Conservation (phyloP, 2,329 filamentous ascomycete genomes). For the Whalleya microplaca region DNA sequence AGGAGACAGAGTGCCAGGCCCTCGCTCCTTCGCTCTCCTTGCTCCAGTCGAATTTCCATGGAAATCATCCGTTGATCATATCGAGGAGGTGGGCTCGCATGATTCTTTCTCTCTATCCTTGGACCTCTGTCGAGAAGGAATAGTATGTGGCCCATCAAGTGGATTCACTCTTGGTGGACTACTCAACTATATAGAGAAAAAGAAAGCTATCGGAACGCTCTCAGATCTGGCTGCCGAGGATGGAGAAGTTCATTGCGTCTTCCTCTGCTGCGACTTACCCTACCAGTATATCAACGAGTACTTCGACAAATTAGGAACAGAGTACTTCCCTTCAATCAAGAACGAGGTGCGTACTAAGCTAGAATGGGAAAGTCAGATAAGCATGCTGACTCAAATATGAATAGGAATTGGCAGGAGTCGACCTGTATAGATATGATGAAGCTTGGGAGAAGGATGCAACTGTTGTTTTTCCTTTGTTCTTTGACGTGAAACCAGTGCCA, state of each 20-base stretch:
- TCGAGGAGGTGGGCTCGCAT: slow-evolving; percentile 59
- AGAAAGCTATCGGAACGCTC: slow-evolving; percentile 50
- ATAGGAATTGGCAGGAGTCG: slow-evolving; percentile 51
- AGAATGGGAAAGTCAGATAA: neutral
- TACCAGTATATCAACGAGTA: slow-evolving; percentile 67
- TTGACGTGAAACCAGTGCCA: slow-evolving; percentile 27
- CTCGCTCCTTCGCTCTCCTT: slow-evolving; percentile 55
- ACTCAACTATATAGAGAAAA: slow-evolving; percentile 52
- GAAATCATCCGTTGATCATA: slow-evolving; percentile 56
- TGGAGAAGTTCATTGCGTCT: slow-evolving; percentile 57
- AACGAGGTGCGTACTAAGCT: slow-evolving; percentile 42
- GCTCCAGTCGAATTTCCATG: slow-evolving; percentile 60
- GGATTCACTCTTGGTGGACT: slow-evolving; percentile 61
- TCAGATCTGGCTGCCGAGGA: slow-evolving; percentile 47
- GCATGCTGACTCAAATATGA: slow-evolving; percentile 22
- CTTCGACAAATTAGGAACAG: slow-evolving; percentile 56
- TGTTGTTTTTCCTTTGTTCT: slow-evolving; percentile 44
- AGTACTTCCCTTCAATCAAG: slow-evolving; percentile 53
- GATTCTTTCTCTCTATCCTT: slow-evolving; percentile 59
- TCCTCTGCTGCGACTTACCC: slow-evolving; percentile 65
- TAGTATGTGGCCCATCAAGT: slow-evolving; percentile 64
- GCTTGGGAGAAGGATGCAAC: slow-evolving; percentile 53
- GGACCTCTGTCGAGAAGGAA: slow-evolving; percentile 57
- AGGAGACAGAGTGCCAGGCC: slow-evolving; percentile 62
- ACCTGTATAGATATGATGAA: slow-evolving; percentile 59